Base-by-base conservation (phyloP, 2,329 filamentous ascomycete genomes). In the Uncinocarpus reesii region DNA sequence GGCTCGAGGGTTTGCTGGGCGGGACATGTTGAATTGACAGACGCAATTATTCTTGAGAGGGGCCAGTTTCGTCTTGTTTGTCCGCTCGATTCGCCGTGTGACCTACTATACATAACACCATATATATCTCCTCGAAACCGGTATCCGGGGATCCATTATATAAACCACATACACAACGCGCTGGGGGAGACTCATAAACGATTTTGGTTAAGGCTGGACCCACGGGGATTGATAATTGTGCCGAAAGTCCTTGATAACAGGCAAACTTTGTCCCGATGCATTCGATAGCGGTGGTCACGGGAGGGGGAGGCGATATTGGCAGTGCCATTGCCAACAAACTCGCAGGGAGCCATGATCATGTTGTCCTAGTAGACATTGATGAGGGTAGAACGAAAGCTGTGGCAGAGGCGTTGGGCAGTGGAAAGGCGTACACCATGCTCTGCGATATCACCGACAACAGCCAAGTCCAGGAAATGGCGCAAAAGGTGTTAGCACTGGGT, bases 271-370 rank as follows among this genome's bases (percentile, higher is more conserved):
- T 13, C 26, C 31, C 20, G 21, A 44, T 44, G 42, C 16, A 37
- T 20, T 47, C 44, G 42, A 50, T 56, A 42, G 59, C 58, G 23
- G 50, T 60, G 18, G 54, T 61, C 28, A 61, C 58, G 2, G 58
- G 59, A n/a, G 59, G 56, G 34, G 54, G 51, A 6, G 53, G 59
- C 28, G 59, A 55, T 15, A 60, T 60, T 35, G 58, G 59, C n/a
- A 52, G 51, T 6, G 57, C 56, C n/a, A 60, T 60, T 42, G 53
- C 58, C 20, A 41, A 44, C 11, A 53, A 53, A 32, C 53, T 60
- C 13, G 53, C 54, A 10, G 50, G 51, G 38, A 57, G 54, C 28
- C 56, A 58, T 24, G 53, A 54, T 15, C 50, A 48, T 16, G 47
- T 60, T 4, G 51, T 58, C 11, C 46, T 60, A 8, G 42, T 61